Conservation (phyloP, 2,329 filamentous ascomycete genomes). For the Fusarium subglutinans region DNA sequence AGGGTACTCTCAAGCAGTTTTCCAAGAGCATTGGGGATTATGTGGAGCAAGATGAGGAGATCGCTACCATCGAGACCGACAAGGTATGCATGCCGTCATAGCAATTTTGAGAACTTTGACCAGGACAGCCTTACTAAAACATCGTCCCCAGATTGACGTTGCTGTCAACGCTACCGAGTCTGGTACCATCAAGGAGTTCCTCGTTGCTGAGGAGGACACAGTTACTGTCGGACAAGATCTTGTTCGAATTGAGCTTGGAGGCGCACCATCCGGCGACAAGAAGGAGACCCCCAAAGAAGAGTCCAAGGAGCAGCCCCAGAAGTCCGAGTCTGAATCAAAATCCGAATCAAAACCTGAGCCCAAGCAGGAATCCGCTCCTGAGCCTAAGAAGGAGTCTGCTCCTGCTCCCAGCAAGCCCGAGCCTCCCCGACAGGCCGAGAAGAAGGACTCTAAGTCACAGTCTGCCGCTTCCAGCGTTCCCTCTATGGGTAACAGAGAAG, state of each 20-base stretch:
- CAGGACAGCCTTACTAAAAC: slow-evolving; percentile 7
- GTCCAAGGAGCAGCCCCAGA: slow-evolving; percentile 50
- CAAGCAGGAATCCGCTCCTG: slow-evolving; percentile 43
- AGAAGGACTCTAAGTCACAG: slow-evolving; percentile 41
- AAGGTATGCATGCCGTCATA: slow-evolving; percentile 69
- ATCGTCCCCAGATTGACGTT: slow-evolving; percentile 80
- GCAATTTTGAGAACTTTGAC: background rate
- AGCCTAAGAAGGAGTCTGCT: slow-evolving; percentile 48
- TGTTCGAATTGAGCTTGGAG: slow-evolving; percentile 84
- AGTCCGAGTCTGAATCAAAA: slow-evolving; percentile 49
- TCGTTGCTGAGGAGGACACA: slow-evolving; percentile 94
- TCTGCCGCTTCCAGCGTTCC: slow-evolving; percentile 44
- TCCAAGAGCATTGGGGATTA: slow-evolving; percentile 91
- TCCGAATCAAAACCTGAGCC: slow-evolving; percentile 49
- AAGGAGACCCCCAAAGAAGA: slow-evolving; percentile 46
- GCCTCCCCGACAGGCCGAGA: slow-evolving; percentile 34
- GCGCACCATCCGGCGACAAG: slow-evolving; percentile 54
- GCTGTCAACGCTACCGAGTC: slow-evolving; percentile 93
- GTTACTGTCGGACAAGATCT: slow-evolving; percentile 94
- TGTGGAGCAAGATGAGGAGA: slow-evolving; percentile 95
- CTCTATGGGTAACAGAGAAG: slow-evolving; percentile 77
- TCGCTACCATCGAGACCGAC: slow-evolving; percentile 98
- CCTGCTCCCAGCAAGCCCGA: slow-evolving; percentile 41
- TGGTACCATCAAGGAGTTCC: slow-evolving; percentile 89
- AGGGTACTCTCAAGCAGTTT: slow-evolving; percentile 96